A percentile compares a stretch with the other conserved stretches of the same genome.
These are phyloP conservation scores for Aquilaria malaccensis DNA, from an alignment of 345 rosid species.

Conservation along the genomic window DNA sequence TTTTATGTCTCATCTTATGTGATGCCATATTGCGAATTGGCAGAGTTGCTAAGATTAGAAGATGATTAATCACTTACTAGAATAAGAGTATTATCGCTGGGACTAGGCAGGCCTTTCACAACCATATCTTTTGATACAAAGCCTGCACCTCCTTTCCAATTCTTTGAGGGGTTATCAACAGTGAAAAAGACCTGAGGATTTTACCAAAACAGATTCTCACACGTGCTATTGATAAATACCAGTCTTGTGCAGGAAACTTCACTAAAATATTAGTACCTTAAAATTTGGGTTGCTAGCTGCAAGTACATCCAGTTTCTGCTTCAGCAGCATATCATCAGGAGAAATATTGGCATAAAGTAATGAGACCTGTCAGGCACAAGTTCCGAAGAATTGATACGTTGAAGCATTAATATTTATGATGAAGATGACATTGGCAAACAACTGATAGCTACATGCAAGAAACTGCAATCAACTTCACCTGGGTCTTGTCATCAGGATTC, in stretches of 20 bases:
- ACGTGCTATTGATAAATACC: background rate
- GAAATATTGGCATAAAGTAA: constrained; percentile 87
- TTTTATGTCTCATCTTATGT: background rate
- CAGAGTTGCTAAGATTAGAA: constrained; percentile 1
- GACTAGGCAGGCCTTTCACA: constrained; percentile 74
- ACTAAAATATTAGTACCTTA: constrained; percentile 38
- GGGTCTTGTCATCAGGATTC: constrained; percentile 87
- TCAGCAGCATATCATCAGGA: constrained; percentile 85
- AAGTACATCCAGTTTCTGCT: constrained; percentile 83
- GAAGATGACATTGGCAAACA: background rate
- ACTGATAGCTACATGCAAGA: background rate
- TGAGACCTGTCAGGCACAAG: constrained; percentile 43
- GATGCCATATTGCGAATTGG: background rate
- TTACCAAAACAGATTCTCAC: background rate
- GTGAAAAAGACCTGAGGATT: constrained; percentile 66
- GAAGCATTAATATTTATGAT: too few species aligned
- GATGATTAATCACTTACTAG: constrained; percentile 44
- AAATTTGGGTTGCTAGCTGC: constrained; percentile 78
- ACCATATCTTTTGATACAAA: constrained; percentile 75
- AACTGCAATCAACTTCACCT: constrained; percentile 33
- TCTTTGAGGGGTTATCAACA: constrained; percentile 77
- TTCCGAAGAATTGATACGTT: background rate
- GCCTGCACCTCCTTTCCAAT: constrained; percentile 91
- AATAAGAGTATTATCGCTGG: constrained; percentile 74
- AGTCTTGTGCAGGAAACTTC: background rate